Percentiles rank a stretch among this genome's conserved stretches.
These are phyloP conservation scores for Aureobasidium lini DNA, from an alignment of 2,329 filamentous ascomycete species.

Conservation along the genomic window DNA sequence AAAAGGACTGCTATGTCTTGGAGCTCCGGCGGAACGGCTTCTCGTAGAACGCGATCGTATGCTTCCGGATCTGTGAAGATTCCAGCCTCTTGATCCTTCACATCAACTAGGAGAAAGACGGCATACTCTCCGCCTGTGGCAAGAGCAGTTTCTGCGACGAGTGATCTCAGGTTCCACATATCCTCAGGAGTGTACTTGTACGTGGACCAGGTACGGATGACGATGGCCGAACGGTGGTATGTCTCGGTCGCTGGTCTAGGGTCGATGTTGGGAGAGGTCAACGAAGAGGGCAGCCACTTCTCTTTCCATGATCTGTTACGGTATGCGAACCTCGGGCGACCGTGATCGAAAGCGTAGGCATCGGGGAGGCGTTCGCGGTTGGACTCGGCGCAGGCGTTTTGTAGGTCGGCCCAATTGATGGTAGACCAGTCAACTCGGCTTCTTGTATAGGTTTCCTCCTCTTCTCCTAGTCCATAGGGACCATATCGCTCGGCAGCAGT, in stretches of 20 bases:
- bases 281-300: conserved; percentile 3
- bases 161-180: conserved; percentile 34
- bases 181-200: conserved; percentile 37
- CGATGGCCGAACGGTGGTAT: conserved; percentile 25
- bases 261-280: conserved; percentile 2
- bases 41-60: conserved; percentile 52
- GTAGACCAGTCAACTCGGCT: conserved; percentile 48
- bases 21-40: conserved; percentile 61
- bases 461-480: conserved; percentile 49
- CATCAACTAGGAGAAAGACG: conserved; percentile 37
- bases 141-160: conserved; percentile 36
- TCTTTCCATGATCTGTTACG: conserved; percentile 11
- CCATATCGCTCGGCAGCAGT: conserved; percentile 42
- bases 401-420: conserved; percentile 62
- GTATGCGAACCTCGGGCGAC: conserved; percentile 30
- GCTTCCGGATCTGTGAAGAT: conserved; percentile 51
- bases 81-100: conserved; percentile 44
- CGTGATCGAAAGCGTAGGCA: conserved; percentile 16
- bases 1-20: conserved; percentile 62
- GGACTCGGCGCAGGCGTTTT: conserved; percentile 53
- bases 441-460: conserved; percentile 37
- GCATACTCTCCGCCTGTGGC: conserved; percentile 36
- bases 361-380: conserved; percentile 54
- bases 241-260: background rate
- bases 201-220: conserved; percentile 37